Conservation (phyloP, 306 rosid genomes). For the Senna siamea region DNA sequence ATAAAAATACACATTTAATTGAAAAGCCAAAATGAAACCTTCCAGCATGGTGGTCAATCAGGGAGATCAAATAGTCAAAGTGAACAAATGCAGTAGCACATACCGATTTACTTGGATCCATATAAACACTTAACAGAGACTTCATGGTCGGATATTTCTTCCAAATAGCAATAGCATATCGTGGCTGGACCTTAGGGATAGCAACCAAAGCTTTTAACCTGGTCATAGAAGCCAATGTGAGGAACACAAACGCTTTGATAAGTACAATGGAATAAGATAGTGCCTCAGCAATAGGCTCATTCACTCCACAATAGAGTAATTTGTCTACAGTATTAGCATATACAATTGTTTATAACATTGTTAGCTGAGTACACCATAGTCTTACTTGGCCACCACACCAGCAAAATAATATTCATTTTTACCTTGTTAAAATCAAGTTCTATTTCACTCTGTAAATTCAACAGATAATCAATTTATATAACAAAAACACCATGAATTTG, state of each 20-base stretch:
- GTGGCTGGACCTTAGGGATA: constrained; percentile 95
- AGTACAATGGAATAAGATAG: constrained; percentile 1
- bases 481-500: constrained; percentile 3
- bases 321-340: background rate
- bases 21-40: background rate
- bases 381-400: background rate
- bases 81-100: constrained; percentile 37
- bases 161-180: constrained; percentile 86
- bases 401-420: background rate
- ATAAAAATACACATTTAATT: constrained; percentile 25
- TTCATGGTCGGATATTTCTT: constrained; percentile 93
- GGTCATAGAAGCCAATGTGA: constrained; percentile 39
- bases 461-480: constrained; percentile 10
- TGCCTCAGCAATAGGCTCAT: background rate
- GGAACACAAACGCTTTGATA: constrained; percentile 14
- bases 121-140: constrained; percentile 75
- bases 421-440: background rate
- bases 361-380: background rate
- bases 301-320: background rate
- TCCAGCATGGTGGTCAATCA: constrained; percentile 22
- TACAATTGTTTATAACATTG: background rate
- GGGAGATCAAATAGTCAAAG: constrained; percentile 26
- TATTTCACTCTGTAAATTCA: background rate
- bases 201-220: constrained; percentile 96
- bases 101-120: constrained; percentile 81